Percentiles rank a stretch among this genome's conserved stretches.
Evolutionary conservation across 768 basidiomycete species (phyloP).

Genomic region (Podaxis sp.): DNA sequence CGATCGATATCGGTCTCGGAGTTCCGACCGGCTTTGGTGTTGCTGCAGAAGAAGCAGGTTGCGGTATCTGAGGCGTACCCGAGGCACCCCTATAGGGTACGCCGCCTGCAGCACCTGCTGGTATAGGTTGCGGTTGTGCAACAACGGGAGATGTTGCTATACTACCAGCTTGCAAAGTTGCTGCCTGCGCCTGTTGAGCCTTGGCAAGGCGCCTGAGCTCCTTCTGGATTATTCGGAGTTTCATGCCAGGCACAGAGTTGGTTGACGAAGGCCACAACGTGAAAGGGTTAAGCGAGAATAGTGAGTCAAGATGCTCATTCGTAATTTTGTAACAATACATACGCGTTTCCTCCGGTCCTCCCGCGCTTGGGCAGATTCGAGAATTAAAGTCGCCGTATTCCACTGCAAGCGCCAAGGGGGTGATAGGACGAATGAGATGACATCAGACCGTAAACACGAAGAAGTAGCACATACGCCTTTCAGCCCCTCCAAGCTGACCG

Average conservation of each 20-base stretch:
- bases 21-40: conserved; percentile 34
- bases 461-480: conserved; percentile 57
- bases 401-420: conserved; percentile 42
- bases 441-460: background rate
- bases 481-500: conserved; percentile 68
- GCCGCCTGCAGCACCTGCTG: conserved; percentile 1
- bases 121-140: conserved; percentile 14
- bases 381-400: conserved; percentile 60
- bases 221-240: conserved; percentile 44
- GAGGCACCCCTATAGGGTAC: conserved; percentile 14
- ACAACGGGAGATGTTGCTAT: conserved; percentile 17
- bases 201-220: conserved; percentile 71
- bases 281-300: conserved; percentile 11
- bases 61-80: conserved; percentile 20
- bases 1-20: conserved; percentile 34
- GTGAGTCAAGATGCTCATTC: conserved; percentile 6
- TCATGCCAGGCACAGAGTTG: conserved; percentile 6
- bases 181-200: conserved; percentile 34
- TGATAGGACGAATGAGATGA: conserved; percentile 11
- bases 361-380: conserved; percentile 71
- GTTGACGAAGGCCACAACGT: conserved; percentile 10
- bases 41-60: conserved; percentile 21
- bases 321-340: conserved; percentile 29
- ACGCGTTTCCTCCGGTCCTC: conserved; percentile 81
- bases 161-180: conserved; percentile 4